These are phyloP conservation scores for Lasiodiplodia sp. DNA, from an alignment of 2,329 filamentous ascomycete genomes.

Conservation along the genomic window DNA sequence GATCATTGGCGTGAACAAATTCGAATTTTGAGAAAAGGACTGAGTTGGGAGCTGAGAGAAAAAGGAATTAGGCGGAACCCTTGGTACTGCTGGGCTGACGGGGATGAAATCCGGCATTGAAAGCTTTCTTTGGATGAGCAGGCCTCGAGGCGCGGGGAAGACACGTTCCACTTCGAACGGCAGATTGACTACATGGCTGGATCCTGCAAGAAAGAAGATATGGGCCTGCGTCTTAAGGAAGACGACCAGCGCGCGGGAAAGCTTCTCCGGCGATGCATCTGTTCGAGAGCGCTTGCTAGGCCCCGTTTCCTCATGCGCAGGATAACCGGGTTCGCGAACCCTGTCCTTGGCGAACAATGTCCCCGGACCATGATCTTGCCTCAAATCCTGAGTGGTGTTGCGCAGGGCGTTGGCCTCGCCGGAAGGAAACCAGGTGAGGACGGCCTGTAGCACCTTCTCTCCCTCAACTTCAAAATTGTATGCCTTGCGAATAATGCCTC, in stretches of 20 bases:
- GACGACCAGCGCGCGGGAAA: slow-evolving; percentile 75
- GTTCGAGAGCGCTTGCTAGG: slow-evolving; percentile 33
- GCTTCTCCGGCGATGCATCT: slow-evolving; percentile 36
- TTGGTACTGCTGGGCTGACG: slow-evolving; percentile 52
- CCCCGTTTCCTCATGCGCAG: not conserved
- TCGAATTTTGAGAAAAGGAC: slow-evolving; percentile 26
- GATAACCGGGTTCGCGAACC: slow-evolving; percentile 36
- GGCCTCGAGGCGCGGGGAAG: slow-evolving; percentile 80
- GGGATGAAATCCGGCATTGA: slow-evolving; percentile 54
- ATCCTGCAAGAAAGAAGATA: slow-evolving; percentile 87
- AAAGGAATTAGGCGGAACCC: slow-evolving; percentile 83
- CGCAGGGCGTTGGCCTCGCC: slow-evolving; percentile 35
- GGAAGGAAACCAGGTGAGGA: slow-evolving; percentile 81
- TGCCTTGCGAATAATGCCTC: slow-evolving; percentile 81
- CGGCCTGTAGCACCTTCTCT: slow-evolving; percentile 82
- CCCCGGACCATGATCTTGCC: slow-evolving; percentile 20
- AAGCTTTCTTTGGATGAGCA: slow-evolving; percentile 85
- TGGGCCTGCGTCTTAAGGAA: slow-evolving; percentile 93
- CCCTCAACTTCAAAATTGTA: slow-evolving; percentile 89
- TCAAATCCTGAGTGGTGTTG: slow-evolving; percentile 12
- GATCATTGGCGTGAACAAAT: slow-evolving; percentile 15
- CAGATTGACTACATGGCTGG: slow-evolving; percentile 88
- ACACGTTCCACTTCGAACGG: slow-evolving; percentile 93
- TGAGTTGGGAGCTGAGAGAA: slow-evolving; percentile 56
- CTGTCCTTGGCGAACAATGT: slow-evolving; percentile 37